Percentiles rank a stretch among this genome's conserved stretches.
These are phyloP conservation scores for Rubus idaeus DNA, from an alignment of 306 rosid genomes.

Conservation along the genomic window DNA sequence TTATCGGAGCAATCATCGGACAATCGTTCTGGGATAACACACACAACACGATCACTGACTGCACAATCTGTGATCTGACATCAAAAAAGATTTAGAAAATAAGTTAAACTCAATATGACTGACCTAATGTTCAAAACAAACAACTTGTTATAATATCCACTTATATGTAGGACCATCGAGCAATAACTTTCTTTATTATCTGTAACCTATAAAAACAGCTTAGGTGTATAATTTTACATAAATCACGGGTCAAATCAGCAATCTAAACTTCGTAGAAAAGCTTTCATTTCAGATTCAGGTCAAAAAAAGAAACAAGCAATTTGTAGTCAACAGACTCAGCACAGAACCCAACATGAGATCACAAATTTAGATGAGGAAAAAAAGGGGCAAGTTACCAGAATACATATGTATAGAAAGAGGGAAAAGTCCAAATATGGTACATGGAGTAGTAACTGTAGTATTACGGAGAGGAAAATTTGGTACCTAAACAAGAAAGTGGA, in stretches of 20 bases:
- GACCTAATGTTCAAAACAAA: not conserved
- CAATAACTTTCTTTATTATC: not conserved
- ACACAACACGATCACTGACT: constrained; percentile 53
- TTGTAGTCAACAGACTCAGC: not conserved
- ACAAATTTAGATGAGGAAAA: not conserved
- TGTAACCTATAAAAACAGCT: not conserved
- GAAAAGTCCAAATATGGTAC: no score
- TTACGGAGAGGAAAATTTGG: no score
- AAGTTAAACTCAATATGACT: not conserved
- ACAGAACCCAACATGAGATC: not conserved
- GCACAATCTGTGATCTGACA: constrained; percentile 51
- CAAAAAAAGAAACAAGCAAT: not conserved
- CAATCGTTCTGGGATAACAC: constrained; percentile 62
- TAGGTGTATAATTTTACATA: not conserved
- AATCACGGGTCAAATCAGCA: not conserved
- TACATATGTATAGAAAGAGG: not conserved
- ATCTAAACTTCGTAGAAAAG: not conserved
- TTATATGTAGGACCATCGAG: not conserved
- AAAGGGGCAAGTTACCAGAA: not conserved
- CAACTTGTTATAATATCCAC: not conserved
- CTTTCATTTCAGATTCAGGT: not conserved
- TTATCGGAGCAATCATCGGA: constrained; percentile 43
- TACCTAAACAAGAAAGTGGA: no score
- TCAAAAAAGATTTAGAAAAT: constrained; percentile 15
- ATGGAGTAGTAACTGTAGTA: no score